Evolutionary conservation across 202 grass and related monocot genomes (phyloP).

Genomic region (Musa balbisiana): DNA sequence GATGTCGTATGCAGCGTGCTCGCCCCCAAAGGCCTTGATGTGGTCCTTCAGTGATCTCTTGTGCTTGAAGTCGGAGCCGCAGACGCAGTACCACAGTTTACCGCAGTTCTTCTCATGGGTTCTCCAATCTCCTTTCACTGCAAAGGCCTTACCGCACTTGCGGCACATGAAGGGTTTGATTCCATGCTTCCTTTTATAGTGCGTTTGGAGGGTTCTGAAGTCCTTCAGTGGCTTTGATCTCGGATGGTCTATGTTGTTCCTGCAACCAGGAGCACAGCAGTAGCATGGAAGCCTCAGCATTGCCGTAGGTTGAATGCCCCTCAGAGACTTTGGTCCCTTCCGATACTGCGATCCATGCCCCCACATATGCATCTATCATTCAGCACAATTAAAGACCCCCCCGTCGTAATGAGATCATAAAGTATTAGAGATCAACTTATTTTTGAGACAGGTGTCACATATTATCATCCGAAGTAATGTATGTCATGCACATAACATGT

Average conservation of each 20-base stretch:
- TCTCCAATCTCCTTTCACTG: constrained; percentile 94
- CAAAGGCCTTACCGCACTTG: constrained; percentile 90
- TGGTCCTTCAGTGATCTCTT: constrained; percentile 98
- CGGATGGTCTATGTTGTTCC: constrained; percentile 97
- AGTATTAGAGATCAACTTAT: no score
- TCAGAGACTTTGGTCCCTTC: constrained; percentile 79
- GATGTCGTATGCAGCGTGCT: constrained; percentile 55
- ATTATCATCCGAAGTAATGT: not conserved
- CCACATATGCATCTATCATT: constrained; percentile 97
- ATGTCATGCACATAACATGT: no score
- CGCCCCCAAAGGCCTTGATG: constrained; percentile 69
- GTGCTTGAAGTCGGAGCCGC: constrained; percentile 99
- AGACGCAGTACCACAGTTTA: constrained; percentile 97
- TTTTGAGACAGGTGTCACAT: not conserved
- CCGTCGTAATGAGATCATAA: no score
- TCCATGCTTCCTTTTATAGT: constrained; percentile 99
- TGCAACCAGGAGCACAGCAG: constrained; percentile 83
- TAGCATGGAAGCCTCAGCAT: constrained; percentile 99
- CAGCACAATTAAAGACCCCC: not conserved
- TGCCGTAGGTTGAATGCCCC: constrained; percentile 91
- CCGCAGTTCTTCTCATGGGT: constrained; percentile 99
- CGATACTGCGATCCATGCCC: constrained; percentile 96
- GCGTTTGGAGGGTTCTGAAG: constrained; percentile 98
- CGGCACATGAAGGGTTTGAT: constrained; percentile 97
- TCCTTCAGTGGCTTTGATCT: constrained; percentile 90